Evolutionary conservation across 495 filamentous ascomycete genomes (phyloP), one percentile per base, ranked within the genome.

Genomic region (Neurospora cerealis): DNA sequence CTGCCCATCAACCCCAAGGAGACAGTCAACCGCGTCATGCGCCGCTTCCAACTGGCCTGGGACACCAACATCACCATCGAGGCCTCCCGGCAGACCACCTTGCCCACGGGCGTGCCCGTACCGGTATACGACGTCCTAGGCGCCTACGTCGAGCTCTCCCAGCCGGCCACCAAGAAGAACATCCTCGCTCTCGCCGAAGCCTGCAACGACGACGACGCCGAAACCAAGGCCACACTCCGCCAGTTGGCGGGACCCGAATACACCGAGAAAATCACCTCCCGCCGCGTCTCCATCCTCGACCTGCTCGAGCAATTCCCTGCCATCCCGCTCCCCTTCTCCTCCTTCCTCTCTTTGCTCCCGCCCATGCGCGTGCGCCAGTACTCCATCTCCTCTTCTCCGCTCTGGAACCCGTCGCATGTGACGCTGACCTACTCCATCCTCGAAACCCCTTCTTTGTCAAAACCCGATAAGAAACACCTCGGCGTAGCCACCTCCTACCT

Each of bases 341-440:
- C 85, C 24, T 93, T 90, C 83, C 87, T 94, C 28, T 81, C 86
- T 24, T 89, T 93, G 82, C 87, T 93, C 0, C 90, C 90, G 0
- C 91, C 91, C 0, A 91, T 95, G 87, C 90, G 91, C 28, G 86
- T 91, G 19, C 88, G 93, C 15, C 91, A 93, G 78, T 95, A 94
- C 80, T 92, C 88, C 44, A 93, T 95, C 81, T 94, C 92, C 19
- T 93, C 92, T 0, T 93, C 92, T 0, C 92, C 92, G 0, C 85
- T 85, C 71, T 77, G 81, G 83, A 78, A 91, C 80, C 86, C 89
- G 0, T 82, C 80, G 5, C 83, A 85, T 74, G 89, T 87, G 32
- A 90, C 88, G 0, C 83, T 95, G 37, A 93, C 92, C 15, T 93
- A 90, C 85, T 84, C 84, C 7, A 84, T 93, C 19, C 85, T 92